Percentiles rank a stretch among this genome's conserved stretches.
Conservation (phyloP, 257 asterid genomes). For the Coffea canephora region DNA sequence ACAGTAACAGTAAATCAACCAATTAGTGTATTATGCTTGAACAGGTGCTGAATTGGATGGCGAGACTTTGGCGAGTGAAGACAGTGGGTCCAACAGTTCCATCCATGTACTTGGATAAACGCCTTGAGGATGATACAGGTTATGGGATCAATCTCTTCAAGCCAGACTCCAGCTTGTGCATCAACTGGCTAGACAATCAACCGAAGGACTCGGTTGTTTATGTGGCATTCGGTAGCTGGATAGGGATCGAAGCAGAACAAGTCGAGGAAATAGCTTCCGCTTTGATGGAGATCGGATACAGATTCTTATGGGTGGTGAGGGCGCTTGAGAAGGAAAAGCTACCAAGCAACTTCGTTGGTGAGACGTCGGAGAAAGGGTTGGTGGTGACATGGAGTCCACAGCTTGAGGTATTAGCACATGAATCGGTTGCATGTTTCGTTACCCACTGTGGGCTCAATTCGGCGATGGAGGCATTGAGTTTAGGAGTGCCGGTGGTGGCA, state of each 20-base stretch:
- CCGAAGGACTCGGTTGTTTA: conserved; percentile 47
- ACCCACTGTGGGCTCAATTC: conserved; percentile 74
- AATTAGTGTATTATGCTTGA: not conserved
- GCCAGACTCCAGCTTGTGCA: conserved; percentile 45
- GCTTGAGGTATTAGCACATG: conserved; percentile 46
- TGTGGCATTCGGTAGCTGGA: conserved; percentile 69
- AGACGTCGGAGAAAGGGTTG: conserved; percentile 32
- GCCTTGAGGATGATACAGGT: conserved; percentile 51
- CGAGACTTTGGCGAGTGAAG: conserved; percentile 15
- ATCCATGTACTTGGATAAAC: conserved; percentile 48
- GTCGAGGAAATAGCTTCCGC: conserved; percentile 47
- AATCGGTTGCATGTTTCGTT: conserved; percentile 49
- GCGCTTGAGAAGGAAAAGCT: conserved; percentile 42
- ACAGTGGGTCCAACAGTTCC: conserved; percentile 44
- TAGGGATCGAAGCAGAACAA: conserved; percentile 37
- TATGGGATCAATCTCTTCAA: conserved; percentile 64
- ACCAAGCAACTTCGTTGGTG: conserved; percentile 24
- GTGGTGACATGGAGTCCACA: conserved; percentile 67
- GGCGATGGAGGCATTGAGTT: conserved; percentile 48
- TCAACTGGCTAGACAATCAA: conserved; percentile 51
- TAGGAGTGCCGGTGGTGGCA: conserved; percentile 63
- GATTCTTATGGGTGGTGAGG: conserved; percentile 57
- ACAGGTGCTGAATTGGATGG: conserved; percentile 21
- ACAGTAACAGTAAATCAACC: not conserved
- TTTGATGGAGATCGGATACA: conserved; percentile 17